Percentiles rank a stretch among this genome's conserved stretches.
These are phyloP conservation scores for Pistacia integerrima DNA, from an alignment of 345 rosid genomes.

Conservation along the genomic window DNA sequence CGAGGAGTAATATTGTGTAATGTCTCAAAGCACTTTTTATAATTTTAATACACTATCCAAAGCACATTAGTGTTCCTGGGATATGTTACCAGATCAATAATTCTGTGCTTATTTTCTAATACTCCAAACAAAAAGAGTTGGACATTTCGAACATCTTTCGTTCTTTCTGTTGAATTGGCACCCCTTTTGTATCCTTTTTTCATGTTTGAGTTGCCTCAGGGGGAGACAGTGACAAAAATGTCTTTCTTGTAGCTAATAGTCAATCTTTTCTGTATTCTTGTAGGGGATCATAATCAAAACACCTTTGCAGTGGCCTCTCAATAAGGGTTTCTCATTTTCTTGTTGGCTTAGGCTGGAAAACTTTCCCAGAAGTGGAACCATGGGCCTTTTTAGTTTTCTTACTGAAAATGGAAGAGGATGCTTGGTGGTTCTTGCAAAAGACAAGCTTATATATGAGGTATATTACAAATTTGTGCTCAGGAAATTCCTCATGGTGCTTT, in stretches of 20 bases:
- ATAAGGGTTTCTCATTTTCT: slow-evolving; percentile 89
- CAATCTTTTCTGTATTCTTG: slow-evolving; percentile 13
- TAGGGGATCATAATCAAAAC: slow-evolving; percentile 85
- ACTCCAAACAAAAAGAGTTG: no score
- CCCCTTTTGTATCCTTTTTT: no score
- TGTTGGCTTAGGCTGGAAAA: slow-evolving; percentile 97
- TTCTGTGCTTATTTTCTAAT: no score
- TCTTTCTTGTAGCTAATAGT: neutral
- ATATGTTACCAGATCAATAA: no score
- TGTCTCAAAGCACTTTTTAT: no score
- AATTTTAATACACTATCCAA: no score
- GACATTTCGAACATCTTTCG: no score
- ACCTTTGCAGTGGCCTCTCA: slow-evolving; percentile 91
- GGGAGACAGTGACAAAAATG: no score
- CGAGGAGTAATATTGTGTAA: no score
- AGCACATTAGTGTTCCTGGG: no score
- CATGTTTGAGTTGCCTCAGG: no score
- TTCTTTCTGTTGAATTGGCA: no score
- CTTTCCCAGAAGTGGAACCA: slow-evolving; percentile 67
- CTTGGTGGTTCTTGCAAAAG: slow-evolving; percentile 69
- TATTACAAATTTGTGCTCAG: slow-evolving; percentile 20
- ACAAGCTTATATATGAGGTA: slow-evolving; percentile 77
- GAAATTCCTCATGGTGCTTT: slow-evolving; percentile 13
- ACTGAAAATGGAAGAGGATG: slow-evolving; percentile 90
- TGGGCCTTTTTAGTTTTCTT: slow-evolving; percentile 91